phyloP scores from a whole-genome alignment of 1,284 basidiomycete genomes.

The Microbotryum saponariae region DNA sequence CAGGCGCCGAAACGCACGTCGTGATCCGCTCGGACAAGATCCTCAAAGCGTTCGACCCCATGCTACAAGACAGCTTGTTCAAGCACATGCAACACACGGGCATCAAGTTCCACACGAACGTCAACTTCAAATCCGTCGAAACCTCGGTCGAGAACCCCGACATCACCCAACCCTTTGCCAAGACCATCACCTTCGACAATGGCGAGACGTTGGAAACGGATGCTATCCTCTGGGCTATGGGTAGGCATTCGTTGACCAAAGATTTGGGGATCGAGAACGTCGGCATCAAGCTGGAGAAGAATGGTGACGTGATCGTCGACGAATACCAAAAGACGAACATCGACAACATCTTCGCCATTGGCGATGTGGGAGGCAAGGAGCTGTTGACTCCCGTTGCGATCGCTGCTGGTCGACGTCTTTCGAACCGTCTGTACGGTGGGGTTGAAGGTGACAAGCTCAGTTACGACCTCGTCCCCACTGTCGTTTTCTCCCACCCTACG shows the following conservation, averaged over 20 bases:
- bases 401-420: constrained; percentile 80
- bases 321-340: constrained; percentile 81
- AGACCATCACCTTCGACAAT: constrained; percentile 57
- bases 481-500: constrained; percentile 91
- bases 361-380: constrained; percentile 86
- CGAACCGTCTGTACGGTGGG: constrained; percentile 84
- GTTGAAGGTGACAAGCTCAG: constrained; percentile 60
- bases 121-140: constrained; percentile 65
- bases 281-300: constrained; percentile 66
- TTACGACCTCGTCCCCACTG: constrained; percentile 81
- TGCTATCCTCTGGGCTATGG: constrained; percentile 87
- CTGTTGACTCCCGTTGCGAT: constrained; percentile 97
- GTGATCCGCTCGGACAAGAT: constrained; percentile 84
- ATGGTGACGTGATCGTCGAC: constrained; percentile 79
- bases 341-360: constrained; percentile 68
- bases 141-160: constrained; percentile 44
- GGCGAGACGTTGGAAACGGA: constrained; percentile 80
- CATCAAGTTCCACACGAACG: constrained; percentile 72
- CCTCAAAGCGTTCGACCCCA: constrained; percentile 84
- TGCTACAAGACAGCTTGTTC: constrained; percentile 76
- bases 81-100: constrained; percentile 92
- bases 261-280: constrained; percentile 68
- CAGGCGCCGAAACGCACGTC: constrained; percentile 79
- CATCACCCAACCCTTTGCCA: constrained; percentile 29
- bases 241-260: constrained; percentile 72